These are phyloP conservation scores for Coix lacrymajobi DNA, from an alignment of 176 grass and related monocot species.

Conservation along the genomic window DNA sequence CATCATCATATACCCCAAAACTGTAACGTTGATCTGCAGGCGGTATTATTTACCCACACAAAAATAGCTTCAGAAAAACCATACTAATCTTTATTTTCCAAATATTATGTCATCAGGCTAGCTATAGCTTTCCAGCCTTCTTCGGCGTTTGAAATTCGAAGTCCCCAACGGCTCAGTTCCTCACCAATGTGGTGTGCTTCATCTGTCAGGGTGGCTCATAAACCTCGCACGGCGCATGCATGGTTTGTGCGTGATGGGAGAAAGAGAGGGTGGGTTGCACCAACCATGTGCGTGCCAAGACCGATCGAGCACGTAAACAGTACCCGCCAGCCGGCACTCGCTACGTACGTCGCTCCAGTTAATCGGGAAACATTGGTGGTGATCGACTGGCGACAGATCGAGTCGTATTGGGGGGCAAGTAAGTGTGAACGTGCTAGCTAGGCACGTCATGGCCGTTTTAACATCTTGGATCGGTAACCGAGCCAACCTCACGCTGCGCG, in stretches of 20 bases:
- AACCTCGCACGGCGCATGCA: constrained; percentile 34
- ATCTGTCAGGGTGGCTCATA: constrained; percentile 36
- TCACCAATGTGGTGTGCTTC: constrained; percentile 45
- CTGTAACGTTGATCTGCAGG: background rate
- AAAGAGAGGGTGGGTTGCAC: constrained; percentile 10
- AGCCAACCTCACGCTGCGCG: background rate
- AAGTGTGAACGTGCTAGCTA: background rate
- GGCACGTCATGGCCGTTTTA: background rate
- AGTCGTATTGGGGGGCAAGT: background rate
- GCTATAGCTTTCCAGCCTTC: too few relatives aligned
- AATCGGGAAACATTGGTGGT: background rate
- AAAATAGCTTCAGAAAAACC: background rate
- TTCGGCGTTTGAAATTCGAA: background rate
- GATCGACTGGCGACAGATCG: too few relatives aligned
- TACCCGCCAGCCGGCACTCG: background rate
- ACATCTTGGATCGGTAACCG: constrained; percentile 16
- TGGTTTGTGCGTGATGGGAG: constrained; percentile 15
- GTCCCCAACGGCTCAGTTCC: background rate
- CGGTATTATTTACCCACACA: background rate
- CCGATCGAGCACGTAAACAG: constrained; percentile 9
- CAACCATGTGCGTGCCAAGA: constrained; percentile 42
- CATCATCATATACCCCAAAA: background rate
- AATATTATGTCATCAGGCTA: too few relatives aligned
- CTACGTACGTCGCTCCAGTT: background rate
- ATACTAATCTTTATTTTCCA: background rate